Conservation (phyloP, 345 rosid genomes). For the Hypericum perforatum region DNA sequence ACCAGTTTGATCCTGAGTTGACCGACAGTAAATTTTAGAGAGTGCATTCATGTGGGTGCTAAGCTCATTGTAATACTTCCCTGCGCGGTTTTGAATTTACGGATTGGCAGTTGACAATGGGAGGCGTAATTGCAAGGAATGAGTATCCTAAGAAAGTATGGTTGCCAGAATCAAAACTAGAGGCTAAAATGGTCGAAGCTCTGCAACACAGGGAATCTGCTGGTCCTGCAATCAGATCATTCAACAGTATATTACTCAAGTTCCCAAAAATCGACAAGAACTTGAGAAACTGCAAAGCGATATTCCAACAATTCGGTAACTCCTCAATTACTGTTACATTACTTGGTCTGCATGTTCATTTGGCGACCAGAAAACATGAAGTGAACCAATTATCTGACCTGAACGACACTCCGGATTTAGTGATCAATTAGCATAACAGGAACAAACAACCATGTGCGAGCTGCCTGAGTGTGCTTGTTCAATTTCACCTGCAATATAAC, state of each 20-base stretch:
- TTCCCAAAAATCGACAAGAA: slow-evolving; percentile 82
- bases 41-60: no score
- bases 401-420: no score
- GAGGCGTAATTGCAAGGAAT: slow-evolving; percentile 40
- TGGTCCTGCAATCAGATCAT: slow-evolving; percentile 66
- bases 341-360: not conserved
- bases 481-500: not conserved
- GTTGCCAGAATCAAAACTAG: slow-evolving; percentile 70
- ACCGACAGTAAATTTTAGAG: no score
- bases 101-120: slow-evolving; percentile 33
- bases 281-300: slow-evolving; percentile 73
- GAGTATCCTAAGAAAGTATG: slow-evolving; percentile 29
- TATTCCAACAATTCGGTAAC: slow-evolving; percentile 78
- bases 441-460: no score
- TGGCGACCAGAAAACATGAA: not conserved
- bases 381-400: not conserved
- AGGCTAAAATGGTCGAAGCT: slow-evolving; percentile 75
- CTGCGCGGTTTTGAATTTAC: no score
- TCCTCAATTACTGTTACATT: not conserved
- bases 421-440: no score
- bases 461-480: not conserved
- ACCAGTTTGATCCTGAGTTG: no score
- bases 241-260: slow-evolving; percentile 75
- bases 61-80: no score
- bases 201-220: slow-evolving; percentile 50